Evolutionary conservation across 345 rosid genomes (phyloP), one percentile per base, ranked within the genome.

Genomic region (Iberis pinnata): DNA sequence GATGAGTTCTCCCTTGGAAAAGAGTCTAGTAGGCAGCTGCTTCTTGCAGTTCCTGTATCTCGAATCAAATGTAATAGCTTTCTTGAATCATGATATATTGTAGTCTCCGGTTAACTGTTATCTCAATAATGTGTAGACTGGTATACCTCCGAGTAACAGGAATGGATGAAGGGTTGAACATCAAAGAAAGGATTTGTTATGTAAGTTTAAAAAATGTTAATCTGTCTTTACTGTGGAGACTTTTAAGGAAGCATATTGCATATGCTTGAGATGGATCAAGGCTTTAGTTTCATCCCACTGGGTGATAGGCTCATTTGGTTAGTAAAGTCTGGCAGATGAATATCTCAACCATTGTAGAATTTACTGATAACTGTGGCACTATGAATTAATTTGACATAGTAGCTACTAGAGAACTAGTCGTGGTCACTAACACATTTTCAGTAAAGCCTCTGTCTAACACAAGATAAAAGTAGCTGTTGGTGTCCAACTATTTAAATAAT

Each of bases 121-220:
- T 45, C 19, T 50, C 53, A 71, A 64, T 47, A 7, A 60, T 59
- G 43, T 76, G 63, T 64, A 90, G 98, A 65, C 73, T 90, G 75
- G 75, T 81, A 58, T 84, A 87, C 68, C 89, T 90, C 32, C 82
- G 79, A 72, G 98, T 92, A 46, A 81, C 86, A 35, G 98, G 96
- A 66, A 92, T 92, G 98, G 86, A 84, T 54, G 84, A 88, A 47
- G 95, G 93, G 40, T 61, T 92, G 62, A 80, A 65, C 71, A 72
- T 80, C 76, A 88, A 84, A 77, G 98, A 92, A 76, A 85, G 98
- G 65, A 68, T 84, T 65, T 78, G 71, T 58, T 84, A 72, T 67
- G 98, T 92, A 73, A 73, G 89, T 74, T 22, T 18, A 17, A 25
- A 40, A 32, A 11, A 31, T 31, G 13, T 46, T 52, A 17, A 18